Conservation (phyloP, 768 basidiomycete genomes). For the Fomitopsis serialis region DNA sequence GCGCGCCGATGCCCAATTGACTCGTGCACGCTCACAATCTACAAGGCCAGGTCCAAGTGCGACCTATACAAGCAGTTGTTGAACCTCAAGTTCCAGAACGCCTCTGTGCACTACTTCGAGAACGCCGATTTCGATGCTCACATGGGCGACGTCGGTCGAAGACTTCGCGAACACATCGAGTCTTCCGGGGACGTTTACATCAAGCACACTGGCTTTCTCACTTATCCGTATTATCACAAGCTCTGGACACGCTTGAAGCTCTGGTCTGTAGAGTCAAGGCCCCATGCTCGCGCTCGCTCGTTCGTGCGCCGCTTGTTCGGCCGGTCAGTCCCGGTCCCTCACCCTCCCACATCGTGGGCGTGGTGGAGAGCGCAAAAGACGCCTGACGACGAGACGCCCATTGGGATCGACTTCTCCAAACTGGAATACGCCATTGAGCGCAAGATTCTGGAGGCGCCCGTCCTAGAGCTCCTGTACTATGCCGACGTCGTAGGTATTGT, state of each 20-base stretch:
- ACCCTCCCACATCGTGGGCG: conserved; percentile 17
- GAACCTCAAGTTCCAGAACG: conserved; percentile 63
- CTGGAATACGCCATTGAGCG: conserved; percentile 87
- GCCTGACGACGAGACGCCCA: conserved; percentile 47
- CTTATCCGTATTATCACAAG: conserved; percentile 38
- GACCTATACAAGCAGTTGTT: conserved; percentile 83
- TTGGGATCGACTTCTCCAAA: conserved; percentile 48
- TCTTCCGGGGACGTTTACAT: conserved; percentile 28
- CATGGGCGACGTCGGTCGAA: conserved; percentile 62
- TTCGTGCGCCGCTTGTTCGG: not conserved
- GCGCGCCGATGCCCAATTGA: conserved; percentile 8
- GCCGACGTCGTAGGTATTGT: conserved; percentile 79
- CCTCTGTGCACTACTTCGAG: conserved; percentile 59
- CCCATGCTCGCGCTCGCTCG: not conserved
- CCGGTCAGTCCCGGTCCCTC: conserved; percentile 8
- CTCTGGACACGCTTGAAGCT: conserved; percentile 51
- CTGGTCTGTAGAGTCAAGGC: conserved; percentile 7
- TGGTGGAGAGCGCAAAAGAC: conserved; percentile 26
- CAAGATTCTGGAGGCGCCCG: conserved; percentile 71
- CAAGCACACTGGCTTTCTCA: conserved; percentile 26
- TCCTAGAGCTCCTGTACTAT: conserved; percentile 82
- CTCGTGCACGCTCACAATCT: not conserved
- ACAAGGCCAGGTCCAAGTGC: conserved; percentile 70
- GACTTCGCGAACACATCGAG: conserved; percentile 51
- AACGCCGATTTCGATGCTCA: conserved; percentile 71